Conservation (phyloP, 73 alveolate genomes). For the Symbiodinium natans region DNA sequence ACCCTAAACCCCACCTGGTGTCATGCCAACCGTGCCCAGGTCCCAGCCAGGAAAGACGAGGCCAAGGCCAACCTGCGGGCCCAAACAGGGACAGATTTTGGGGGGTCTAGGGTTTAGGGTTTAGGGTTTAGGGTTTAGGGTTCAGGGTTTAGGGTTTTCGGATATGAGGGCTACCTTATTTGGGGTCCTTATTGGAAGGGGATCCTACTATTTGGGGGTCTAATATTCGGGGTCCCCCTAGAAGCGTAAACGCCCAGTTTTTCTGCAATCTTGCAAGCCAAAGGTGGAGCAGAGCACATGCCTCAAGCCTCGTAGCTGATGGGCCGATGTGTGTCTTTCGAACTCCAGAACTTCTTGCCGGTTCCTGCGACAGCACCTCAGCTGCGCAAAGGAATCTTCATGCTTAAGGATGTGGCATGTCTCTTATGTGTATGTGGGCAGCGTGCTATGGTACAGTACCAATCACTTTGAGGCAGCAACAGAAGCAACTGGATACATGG, state of each 20-base stretch:
- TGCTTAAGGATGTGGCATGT: background rate
- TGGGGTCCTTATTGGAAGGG: too few species aligned
- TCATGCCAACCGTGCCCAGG: constrained; percentile 56
- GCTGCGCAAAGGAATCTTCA: background rate
- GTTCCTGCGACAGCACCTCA: constrained; percentile 31
- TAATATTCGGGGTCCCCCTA: too few species aligned
- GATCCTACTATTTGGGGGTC: too few species aligned
- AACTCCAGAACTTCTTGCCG: constrained; percentile 35
- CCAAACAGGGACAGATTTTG: background rate
- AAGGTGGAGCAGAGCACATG: background rate
- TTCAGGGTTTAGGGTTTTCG: too few species aligned
- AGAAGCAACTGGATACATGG: too few species aligned
- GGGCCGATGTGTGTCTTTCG: constrained; percentile 8
- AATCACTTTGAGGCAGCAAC: too few species aligned
- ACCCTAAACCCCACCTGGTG: background rate
- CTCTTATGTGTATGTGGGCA: background rate
- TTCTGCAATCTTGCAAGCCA: background rate
- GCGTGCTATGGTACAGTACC: too few species aligned
- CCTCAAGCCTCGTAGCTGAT: background rate
- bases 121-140: too few species aligned
- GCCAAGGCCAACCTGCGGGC: constrained; percentile 27
- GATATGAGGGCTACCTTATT: too few species aligned
- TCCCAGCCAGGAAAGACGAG: constrained; percentile 42
- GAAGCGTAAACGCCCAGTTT: too few species aligned
- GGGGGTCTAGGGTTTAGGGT: too few species aligned